Base-by-base conservation (phyloP, 2,329 filamentous ascomycete genomes). In the Xylaria polymorpha region DNA sequence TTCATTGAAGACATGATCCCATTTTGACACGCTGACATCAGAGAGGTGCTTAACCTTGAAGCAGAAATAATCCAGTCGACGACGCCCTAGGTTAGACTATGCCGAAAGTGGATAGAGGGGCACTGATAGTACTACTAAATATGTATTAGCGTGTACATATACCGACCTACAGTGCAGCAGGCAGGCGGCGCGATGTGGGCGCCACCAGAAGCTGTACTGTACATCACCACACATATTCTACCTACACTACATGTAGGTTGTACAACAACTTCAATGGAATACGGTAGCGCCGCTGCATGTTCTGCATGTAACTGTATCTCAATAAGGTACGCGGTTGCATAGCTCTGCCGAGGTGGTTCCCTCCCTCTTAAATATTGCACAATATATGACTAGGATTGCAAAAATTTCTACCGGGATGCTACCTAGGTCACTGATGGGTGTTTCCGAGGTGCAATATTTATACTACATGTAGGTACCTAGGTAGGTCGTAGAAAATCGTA, bases 11-110 rank as follows among this genome's bases (percentile, higher is more conserved):
- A 58, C 22, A 53, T 51, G 64, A 43, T 29, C 43, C 51, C 37
- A 46, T 64, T 55, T 64, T 55, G 57, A 63, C 22, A 9, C 7
- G 46, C 58, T 67, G 69, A 71, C 69, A 71, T 71, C 64, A 71
- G 62, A 57, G 50, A 51, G 1, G 43, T 32, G 32, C 50, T 53
- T 37, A 41, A 29, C 25, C 25, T 29, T 29, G 25, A 29, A 41
- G 9, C 1, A 15, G 25, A 12, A 53, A 53, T 35, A 46, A 25
- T 46, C 20, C 14, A 18, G 53, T 18, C 15, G 4, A 50, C 20
- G 4, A 50, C 20, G 46, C 56, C 32, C 3, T 2, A 29, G 2
- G 25, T 2, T 1, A 20, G n/a, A 14, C 64, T 51, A 67, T 51
- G 32, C 61, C 8, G n/a, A 25, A 64, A 64, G 41, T 20, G 35